Evolutionary conservation across 108 stramenopile genomes (phyloP), one percentile per base, ranked within the genome.

Genomic region (Cyclotella distinguenda): DNA sequence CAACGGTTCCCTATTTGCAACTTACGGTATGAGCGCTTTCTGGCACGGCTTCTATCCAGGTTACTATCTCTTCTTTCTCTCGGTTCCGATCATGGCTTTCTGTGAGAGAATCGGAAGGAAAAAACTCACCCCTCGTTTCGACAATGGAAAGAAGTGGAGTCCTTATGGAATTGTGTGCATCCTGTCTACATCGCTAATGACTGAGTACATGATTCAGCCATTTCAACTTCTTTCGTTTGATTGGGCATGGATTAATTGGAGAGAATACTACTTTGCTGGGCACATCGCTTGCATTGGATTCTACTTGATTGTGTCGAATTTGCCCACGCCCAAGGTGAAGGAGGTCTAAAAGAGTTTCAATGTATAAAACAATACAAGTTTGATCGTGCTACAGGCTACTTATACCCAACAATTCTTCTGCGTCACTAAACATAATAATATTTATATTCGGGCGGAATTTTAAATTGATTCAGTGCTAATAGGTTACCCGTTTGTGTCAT

Each of bases 1-100:
- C 6, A 81, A 81, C 21, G 88, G 90, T 21, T 83, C 74, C 44
- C 76, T 92, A 8, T 50, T 83, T 49, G 93, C 93, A 38, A 95
- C 94, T 9, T 97, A 97, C 66, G 81, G 84, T 40, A 81, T 94
- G 74, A 86, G 84, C 50, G 95, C 97, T 13, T 93, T 97, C 74
- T 97, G 97, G 97, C 97, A 97, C 67, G 97, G 97, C 13, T 96
- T 97, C 68, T 97, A 97, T 80, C 97, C 97, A 5, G 97, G 97
- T 4, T 97, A 97, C 82, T 96, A 95, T 83, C 55, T 96, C 25
- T 96, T 96, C 68, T 96, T 96, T 82, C 42, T 96, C 50, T 89
- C 88, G n/a, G 84, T 95, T 45, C 94, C 94, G 22, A 45, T 95
- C 30, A 31, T 87, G 25, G 83, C 94, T 31, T 70, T 86, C 45